A percentile compares a stretch with the other conserved stretches of the same genome.
phyloP scores from a whole-genome alignment of 2,329 filamentous ascomycete genomes.

The Penicillium sp. region DNA sequence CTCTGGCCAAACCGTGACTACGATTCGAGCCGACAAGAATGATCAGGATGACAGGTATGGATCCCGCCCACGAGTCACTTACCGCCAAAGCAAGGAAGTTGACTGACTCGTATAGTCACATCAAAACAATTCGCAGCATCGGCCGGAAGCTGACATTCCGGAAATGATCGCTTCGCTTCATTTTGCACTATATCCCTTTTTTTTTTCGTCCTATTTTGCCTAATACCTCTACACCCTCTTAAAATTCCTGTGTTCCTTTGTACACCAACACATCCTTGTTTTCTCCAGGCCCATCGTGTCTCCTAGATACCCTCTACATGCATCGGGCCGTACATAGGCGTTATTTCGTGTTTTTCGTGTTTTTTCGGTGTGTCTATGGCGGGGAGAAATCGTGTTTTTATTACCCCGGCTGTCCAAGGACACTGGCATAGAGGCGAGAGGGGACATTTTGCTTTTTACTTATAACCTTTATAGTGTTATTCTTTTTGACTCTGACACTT shows the following conservation, averaged over 20 bases:
- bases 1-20: conserved; percentile 26
- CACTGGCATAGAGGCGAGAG: conserved; percentile 23
- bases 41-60: conserved; percentile 35
- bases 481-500: not conserved
- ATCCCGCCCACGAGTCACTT: not conserved
- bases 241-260: conserved; percentile 2
- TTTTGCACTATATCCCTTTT: not conserved
- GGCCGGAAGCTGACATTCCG: conserved; percentile 37
- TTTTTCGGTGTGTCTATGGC: conserved; percentile 2
- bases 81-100: not conserved
- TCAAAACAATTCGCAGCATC: conserved; percentile 35
- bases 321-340: conserved; percentile 27
- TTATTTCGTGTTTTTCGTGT: conserved; percentile 11
- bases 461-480: not conserved
- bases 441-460: not conserved
- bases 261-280: conserved; percentile 1
- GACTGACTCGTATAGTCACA: conserved; percentile 22
- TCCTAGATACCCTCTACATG: conserved; percentile 24
- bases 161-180: conserved; percentile 13
- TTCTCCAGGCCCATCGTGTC: conserved; percentile 11
- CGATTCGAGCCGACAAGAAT: conserved; percentile 24
- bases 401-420: not conserved
- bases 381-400: not conserved
- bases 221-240: conserved; percentile 3
- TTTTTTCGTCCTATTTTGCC: conserved; percentile 1